Conservation (phyloP, 2,329 filamentous ascomycete species). For the Talaromyces sp. region DNA sequence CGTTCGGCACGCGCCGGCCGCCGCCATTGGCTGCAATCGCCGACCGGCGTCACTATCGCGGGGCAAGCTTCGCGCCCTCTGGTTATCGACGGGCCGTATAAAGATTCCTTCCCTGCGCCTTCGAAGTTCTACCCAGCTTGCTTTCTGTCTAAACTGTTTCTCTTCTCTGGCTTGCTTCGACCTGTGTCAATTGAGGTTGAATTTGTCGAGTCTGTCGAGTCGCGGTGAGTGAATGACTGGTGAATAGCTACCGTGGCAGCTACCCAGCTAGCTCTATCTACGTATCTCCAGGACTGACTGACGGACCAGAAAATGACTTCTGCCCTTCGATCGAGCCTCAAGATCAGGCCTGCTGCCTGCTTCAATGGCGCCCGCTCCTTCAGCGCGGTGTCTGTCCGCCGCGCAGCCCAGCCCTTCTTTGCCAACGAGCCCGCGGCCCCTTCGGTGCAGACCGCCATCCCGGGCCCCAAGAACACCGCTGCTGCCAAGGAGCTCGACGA, state of each 20-base stretch:
- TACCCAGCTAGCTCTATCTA: not conserved
- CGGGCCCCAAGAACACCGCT: constrained; percentile 68
- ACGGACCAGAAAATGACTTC: constrained; percentile 25
- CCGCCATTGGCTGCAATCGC: constrained; percentile 8
- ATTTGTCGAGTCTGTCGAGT: not conserved
- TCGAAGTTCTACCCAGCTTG: not conserved
- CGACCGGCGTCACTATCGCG: constrained; percentile 4
- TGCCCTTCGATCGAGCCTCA: constrained; percentile 30
- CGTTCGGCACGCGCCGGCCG: not conserved
- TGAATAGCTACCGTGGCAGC: not conserved
- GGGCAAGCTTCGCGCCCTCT: not conserved
- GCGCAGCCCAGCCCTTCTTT: constrained; percentile 47
- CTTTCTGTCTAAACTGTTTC: not conserved
- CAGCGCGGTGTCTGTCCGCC: constrained; percentile 30
- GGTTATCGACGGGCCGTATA: not conserved
- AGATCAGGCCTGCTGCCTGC: constrained; percentile 28
- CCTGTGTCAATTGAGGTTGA: not conserved
- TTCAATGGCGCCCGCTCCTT: constrained; percentile 30
- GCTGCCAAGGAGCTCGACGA: constrained; percentile 65
- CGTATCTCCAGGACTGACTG: not conserved
- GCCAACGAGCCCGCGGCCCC: constrained; percentile 55
- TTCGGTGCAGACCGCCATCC: constrained; percentile 56
- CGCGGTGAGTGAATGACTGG: not conserved
- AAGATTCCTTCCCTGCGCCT: not conserved
- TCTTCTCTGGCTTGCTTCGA: not conserved